These are phyloP conservation scores for Monosporozyma aerobia DNA, from an alignment of 805 yeast genomes.

Conservation along the genomic window DNA sequence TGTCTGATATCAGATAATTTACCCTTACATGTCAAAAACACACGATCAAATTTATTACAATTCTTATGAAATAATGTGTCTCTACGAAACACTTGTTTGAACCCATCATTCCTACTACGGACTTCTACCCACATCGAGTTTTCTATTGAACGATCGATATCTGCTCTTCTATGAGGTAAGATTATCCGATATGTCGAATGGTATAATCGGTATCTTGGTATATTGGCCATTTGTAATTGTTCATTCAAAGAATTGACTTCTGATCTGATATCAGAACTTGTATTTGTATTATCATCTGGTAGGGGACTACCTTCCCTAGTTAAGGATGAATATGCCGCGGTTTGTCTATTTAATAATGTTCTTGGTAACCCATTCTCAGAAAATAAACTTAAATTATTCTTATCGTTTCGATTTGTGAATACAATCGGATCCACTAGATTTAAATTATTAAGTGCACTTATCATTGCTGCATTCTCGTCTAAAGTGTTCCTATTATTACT, in stretches of 20 bases:
- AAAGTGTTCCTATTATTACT: neutral
- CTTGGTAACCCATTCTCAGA: neutral
- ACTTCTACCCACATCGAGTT: slow-evolving; percentile 22
- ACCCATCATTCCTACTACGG: slow-evolving; percentile 11
- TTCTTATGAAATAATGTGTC: slow-evolving; percentile 22
- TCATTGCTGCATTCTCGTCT: neutral
- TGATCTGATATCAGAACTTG: neutral
- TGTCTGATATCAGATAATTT: slow-evolving; percentile 6
- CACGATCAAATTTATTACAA: slow-evolving; percentile 18
- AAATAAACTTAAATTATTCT: neutral
- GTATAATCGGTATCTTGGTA: neutral
- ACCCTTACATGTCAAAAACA: slow-evolving; percentile 10
- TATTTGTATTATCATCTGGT: neutral
- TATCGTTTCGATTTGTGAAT: neutral
- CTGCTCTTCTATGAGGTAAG: slow-evolving; percentile 6
- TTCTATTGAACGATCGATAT: slow-evolving; percentile 2
- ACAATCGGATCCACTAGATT: neutral
- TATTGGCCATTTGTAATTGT: neutral
- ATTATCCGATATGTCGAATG: slow-evolving; percentile 15
- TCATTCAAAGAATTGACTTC: neutral
- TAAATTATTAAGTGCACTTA: neutral
- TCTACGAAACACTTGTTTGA: slow-evolving; percentile 15
- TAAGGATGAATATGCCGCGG: neutral
- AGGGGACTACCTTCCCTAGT: neutral
- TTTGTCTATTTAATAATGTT: no score